Conservation (phyloP, 2,329 filamentous ascomycete genomes). For the Clonostachys byssicola region DNA sequence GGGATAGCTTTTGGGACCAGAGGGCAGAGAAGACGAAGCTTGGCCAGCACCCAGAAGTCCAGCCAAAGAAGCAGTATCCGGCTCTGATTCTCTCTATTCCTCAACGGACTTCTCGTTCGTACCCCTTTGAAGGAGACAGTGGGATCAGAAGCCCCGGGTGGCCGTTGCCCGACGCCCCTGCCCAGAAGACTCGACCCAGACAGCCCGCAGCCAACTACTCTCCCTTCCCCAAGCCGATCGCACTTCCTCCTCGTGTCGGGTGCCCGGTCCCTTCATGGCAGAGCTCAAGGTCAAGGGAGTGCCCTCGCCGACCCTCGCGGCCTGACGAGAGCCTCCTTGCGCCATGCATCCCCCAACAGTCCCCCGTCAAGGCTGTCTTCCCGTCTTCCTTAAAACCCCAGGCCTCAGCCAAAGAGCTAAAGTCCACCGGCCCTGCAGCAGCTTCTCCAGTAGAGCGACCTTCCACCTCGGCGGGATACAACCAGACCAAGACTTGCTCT, state of each 20-base stretch:
- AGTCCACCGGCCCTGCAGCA: not conserved
- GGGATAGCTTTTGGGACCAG: constrained; percentile 45
- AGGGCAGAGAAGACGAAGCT: constrained; percentile 14
- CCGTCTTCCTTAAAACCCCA: not conserved
- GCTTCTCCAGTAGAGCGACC: too few species aligned
- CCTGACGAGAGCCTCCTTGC: constrained; percentile 17
- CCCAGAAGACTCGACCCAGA: constrained; percentile 1
- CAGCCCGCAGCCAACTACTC: constrained; percentile 27
- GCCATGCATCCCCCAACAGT: constrained; percentile 9
- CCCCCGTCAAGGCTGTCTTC: constrained; percentile 1
- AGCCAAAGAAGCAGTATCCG: not conserved
- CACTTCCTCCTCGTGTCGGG: constrained; percentile 23
- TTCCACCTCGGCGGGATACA: not conserved
- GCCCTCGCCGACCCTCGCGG: constrained; percentile 19
- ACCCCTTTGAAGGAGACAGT: not conserved
- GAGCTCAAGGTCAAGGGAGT: constrained; percentile 8
- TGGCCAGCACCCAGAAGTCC: not conserved
- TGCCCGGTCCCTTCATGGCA: constrained; percentile 17
- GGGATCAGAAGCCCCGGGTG: not conserved
- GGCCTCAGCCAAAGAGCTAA: not conserved
- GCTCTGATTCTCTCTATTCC: not conserved
- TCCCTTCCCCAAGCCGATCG: constrained; percentile 31
- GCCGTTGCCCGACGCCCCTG: not conserved
- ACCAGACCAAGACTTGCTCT: constrained; percentile 1
- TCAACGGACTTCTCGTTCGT: too few species aligned